phyloP scores from a whole-genome alignment of 2,329 filamentous ascomycete genomes.

The Aspergillus eucalypticola region DNA sequence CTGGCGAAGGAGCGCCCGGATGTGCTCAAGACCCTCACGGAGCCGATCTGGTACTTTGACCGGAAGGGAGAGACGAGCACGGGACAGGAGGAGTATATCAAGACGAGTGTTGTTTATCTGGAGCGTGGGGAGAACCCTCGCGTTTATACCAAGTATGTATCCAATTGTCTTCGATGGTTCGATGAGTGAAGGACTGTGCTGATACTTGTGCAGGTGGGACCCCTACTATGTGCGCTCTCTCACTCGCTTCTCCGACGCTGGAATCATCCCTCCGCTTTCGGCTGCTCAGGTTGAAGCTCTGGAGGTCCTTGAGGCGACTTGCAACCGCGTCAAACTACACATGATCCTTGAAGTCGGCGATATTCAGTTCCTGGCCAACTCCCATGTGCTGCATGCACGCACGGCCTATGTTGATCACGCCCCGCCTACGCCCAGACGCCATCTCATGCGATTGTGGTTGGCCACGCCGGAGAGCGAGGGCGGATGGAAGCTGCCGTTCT shows the following conservation, averaged over 20 bases:
- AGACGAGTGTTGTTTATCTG: slow-evolving; percentile 72
- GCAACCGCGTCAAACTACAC: slow-evolving; percentile 71
- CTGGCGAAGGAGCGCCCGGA: slow-evolving; percentile 74
- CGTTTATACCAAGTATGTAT: slow-evolving; percentile 68
- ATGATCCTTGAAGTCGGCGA: slow-evolving; percentile 86
- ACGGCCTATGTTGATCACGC: slow-evolving; percentile 75
- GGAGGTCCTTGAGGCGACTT: slow-evolving; percentile 72
- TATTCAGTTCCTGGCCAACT: slow-evolving; percentile 82
- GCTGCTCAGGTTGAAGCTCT: slow-evolving; percentile 68
- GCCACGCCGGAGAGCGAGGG: slow-evolving; percentile 79
- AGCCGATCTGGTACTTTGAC: slow-evolving; percentile 89
- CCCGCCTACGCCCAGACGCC: slow-evolving; percentile 68
- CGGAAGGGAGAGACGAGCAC: slow-evolving; percentile 78
- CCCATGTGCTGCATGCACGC: slow-evolving; percentile 76
- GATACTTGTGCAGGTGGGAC: slow-evolving; percentile 59
- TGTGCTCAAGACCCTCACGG: slow-evolving; percentile 71
- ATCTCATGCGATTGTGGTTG: slow-evolving; percentile 82
- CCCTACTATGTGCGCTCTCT: slow-evolving; percentile 83
- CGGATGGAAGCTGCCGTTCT: slow-evolving; percentile 82
- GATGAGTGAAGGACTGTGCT: neutral
- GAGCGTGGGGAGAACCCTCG: slow-evolving; percentile 67
- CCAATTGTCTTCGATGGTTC: neutral
- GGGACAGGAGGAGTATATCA: slow-evolving; percentile 74
- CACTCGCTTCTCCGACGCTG: slow-evolving; percentile 69
- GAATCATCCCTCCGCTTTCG: slow-evolving; percentile 71